phyloP scores from a whole-genome alignment of 495 filamentous ascomycete species.

The Lichenothelia convexa region DNA sequence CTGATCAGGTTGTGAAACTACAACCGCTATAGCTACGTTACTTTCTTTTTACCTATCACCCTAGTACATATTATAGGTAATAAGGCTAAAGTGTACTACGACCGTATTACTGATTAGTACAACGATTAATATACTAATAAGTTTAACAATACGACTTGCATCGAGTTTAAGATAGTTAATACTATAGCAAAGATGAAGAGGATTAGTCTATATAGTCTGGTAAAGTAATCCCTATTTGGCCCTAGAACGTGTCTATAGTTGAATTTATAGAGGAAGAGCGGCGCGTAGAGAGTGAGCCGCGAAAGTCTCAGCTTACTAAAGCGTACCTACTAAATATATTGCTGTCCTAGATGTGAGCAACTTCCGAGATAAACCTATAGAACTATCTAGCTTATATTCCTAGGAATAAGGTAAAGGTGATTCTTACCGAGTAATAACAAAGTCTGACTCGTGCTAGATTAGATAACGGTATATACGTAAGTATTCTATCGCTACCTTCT shows the following conservation, averaged over 20 bases:
- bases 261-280: constrained; percentile 5
- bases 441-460: constrained; percentile 19
- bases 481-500: constrained; percentile 18
- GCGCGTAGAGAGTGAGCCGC: too few relatives aligned
- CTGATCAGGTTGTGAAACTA: too few relatives aligned
- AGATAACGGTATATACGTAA: constrained; percentile 22
- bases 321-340: constrained; percentile 12
- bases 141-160: too few relatives aligned
- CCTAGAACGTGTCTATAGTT: constrained; percentile 11
- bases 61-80: too few relatives aligned
- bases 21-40: too few relatives aligned
- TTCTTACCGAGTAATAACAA: constrained; percentile 18
- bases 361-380: constrained; percentile 11
- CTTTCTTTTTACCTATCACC: too few relatives aligned
- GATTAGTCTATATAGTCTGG: constrained; percentile 12
- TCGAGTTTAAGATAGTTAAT: constrained; percentile 15
- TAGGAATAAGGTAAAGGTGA: constrained; percentile 11
- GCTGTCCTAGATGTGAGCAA: constrained; percentile 9
- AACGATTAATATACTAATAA: too few relatives aligned
- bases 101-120: too few relatives aligned
- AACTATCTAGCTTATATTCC: constrained; percentile 12
- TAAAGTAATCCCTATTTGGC: constrained; percentile 16
- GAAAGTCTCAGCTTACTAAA: too few relatives aligned
- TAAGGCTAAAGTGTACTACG: too few relatives aligned
- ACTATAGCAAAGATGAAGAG: constrained; percentile 20